Conservation (phyloP, 352 stramenopile species). For the Plasmopara muralis region DNA sequence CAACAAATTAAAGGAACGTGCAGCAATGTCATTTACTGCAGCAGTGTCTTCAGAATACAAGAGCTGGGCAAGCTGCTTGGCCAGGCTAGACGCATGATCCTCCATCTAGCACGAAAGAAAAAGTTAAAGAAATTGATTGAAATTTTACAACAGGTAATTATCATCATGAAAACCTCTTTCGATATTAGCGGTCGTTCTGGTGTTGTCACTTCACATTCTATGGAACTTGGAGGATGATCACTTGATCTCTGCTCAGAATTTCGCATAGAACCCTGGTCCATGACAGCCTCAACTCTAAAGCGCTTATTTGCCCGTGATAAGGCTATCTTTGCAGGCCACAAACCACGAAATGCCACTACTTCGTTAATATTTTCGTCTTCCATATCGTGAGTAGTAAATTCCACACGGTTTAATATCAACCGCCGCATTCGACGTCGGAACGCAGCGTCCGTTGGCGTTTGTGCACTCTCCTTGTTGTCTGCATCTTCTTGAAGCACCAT, state of each 20-base stretch:
- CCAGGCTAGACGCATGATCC: constrained; percentile 28
- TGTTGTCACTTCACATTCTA: background rate
- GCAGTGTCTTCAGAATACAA: constrained; percentile 25
- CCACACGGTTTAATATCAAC: constrained; percentile 20
- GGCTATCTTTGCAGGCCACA: background rate
- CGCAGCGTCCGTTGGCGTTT: constrained; percentile 6
- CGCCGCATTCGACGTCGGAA: constrained; percentile 29
- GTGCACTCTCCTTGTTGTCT: constrained; percentile 2
- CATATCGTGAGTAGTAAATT: constrained; percentile 13
- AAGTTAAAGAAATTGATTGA: background rate
- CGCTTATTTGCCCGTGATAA: constrained; percentile 12
- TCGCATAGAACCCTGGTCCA: background rate
- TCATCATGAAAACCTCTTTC: constrained; percentile 22
- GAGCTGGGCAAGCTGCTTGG: constrained; percentile 42
- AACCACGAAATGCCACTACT: background rate
- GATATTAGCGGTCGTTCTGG: constrained; percentile 19
- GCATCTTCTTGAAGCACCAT: constrained; percentile 16
- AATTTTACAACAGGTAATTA: background rate
- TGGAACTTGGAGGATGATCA: background rate
- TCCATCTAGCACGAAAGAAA: constrained; percentile 32
- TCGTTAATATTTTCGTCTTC: constrained; percentile 8
- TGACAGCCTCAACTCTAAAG: constrained; percentile 1
- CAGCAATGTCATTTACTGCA: constrained; percentile 22
- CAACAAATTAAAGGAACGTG: constrained; percentile 32
- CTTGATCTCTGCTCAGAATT: constrained; percentile 5